Conservation (phyloP, 2,329 filamentous ascomycete genomes). For the Microdochium paspali region DNA sequence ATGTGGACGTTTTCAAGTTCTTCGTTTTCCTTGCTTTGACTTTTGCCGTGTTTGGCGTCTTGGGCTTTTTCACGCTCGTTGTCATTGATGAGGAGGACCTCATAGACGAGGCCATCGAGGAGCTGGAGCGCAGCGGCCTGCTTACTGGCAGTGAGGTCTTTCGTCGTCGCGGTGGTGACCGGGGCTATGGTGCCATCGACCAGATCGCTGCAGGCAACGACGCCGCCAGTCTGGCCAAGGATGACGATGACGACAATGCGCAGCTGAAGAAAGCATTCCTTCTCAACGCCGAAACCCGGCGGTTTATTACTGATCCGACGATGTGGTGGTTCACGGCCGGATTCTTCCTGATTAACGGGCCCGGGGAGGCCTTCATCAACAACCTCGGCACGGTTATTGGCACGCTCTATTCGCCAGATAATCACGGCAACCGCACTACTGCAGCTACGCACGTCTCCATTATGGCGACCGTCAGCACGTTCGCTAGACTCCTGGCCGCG, state of each 20-base stretch:
- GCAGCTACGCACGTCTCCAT: conserved; percentile 87
- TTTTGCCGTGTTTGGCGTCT: conserved; percentile 59
- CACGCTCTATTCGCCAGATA: conserved; percentile 59
- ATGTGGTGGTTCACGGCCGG: conserved; percentile 94
- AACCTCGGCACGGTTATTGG: conserved; percentile 91
- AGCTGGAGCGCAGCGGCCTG: conserved; percentile 81
- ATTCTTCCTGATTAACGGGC: conserved; percentile 88
- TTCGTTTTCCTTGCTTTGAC: conserved; percentile 76
- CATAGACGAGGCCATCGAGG: conserved; percentile 83
- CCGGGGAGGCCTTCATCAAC: conserved; percentile 97
- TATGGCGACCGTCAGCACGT: conserved; percentile 79
- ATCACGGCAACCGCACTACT: conserved; percentile 40
- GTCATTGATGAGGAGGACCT: conserved; percentile 79
- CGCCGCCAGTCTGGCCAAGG: conserved; percentile 21
- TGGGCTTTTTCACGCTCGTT: conserved; percentile 65
- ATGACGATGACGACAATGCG: conserved; percentile 34
- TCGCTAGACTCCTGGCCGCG: conserved; percentile 84
- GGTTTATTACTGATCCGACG: conserved; percentile 77
- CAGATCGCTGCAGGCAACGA: conserved; percentile 32
- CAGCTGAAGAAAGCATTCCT: conserved; percentile 78
- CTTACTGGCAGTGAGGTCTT: conserved; percentile 70
- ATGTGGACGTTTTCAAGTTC: conserved; percentile 72
- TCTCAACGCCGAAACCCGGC: conserved; percentile 80
- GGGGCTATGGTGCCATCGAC: conserved; percentile 55
- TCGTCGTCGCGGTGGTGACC: conserved; percentile 39